Conservation (phyloP, 352 stramenopile genomes). For the Discostella stelligera region DNA sequence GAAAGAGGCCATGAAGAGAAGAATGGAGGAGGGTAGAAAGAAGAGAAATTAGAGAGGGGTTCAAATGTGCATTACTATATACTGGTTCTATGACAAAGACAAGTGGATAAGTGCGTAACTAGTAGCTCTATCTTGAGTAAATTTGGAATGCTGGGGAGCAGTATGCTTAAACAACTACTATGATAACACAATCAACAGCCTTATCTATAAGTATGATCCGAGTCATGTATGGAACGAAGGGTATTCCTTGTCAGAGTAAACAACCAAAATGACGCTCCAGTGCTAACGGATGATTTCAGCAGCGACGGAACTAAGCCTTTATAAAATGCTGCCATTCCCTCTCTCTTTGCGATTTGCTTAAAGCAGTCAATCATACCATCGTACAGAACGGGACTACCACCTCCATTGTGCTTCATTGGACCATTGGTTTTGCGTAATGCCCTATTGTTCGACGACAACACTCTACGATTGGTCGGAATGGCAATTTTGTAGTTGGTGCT, state of each 20-base stretch:
- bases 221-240: slow-evolving; percentile 34
- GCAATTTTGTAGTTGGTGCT: background rate
- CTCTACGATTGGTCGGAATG: slow-evolving; percentile 17
- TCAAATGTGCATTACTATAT: slow-evolving; percentile 1
- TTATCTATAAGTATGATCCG: background rate
- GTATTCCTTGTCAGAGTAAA: slow-evolving; percentile 72
- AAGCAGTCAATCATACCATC: slow-evolving; percentile 71
- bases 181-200: background rate
- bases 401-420: slow-evolving; percentile 6
- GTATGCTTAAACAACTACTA: too few species aligned
- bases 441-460: slow-evolving; percentile 4
- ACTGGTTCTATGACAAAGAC: background rate
- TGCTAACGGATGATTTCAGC: slow-evolving; percentile 69
- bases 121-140: background rate
- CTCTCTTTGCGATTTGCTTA: slow-evolving; percentile 51
- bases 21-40: slow-evolving; percentile 56
- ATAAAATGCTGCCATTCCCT: slow-evolving; percentile 70
- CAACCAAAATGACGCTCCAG: slow-evolving; percentile 71
- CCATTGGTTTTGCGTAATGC: background rate
- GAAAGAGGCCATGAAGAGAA: slow-evolving; percentile 72
- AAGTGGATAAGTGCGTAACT: background rate
- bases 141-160: background rate
- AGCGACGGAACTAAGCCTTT: slow-evolving; percentile 72
- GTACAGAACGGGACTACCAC: slow-evolving; percentile 38
- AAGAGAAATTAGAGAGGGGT: slow-evolving; percentile 15